Conservation (phyloP, 768 basidiomycete species). For the Tricholoma flavovirens region DNA sequence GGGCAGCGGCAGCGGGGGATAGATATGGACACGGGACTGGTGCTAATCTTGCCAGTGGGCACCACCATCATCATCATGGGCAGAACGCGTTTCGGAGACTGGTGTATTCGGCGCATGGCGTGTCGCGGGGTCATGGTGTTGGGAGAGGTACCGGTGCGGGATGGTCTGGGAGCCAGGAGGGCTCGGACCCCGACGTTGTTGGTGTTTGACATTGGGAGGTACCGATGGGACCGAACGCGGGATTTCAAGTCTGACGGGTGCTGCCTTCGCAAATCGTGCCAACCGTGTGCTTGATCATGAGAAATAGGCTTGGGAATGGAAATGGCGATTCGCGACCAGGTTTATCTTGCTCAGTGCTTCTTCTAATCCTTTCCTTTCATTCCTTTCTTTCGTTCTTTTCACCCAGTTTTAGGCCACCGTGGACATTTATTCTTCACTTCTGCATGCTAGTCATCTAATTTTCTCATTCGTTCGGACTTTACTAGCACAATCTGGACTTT, state of each 20-base stretch:
- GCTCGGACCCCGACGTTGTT: too few relatives aligned
- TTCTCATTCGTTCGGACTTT: conserved; percentile 3
- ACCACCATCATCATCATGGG: conserved; percentile 6
- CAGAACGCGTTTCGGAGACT: conserved; percentile 26
- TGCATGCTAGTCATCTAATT: conserved; percentile 21
- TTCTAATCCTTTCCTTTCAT: conserved; percentile 9
- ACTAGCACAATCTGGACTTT: conserved; percentile 1
- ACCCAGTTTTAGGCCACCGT: conserved; percentile 2
- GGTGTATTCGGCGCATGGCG: conserved; percentile 21
- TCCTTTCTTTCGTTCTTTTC: conserved; percentile 8
- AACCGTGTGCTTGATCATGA: background rate
- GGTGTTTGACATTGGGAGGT: conserved; percentile 6
- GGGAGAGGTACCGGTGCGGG: conserved; percentile 6
- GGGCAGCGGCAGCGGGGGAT: conserved; percentile 2
- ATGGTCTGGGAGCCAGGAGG: background rate
- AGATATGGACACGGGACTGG: conserved; percentile 15
- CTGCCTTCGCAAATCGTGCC: background rate
- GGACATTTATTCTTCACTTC: conserved; percentile 4
- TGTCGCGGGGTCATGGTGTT: conserved; percentile 17
- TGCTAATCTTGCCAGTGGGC: background rate
- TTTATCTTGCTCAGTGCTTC: conserved; percentile 7
- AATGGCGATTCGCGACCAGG: background rate
- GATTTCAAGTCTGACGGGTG: too few relatives aligned
- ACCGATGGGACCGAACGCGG: too few relatives aligned
- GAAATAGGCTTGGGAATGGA: background rate